Evolutionary conservation across 2,329 filamentous ascomycete species (phyloP).

Genomic region (Waltergamsia citrina): DNA sequence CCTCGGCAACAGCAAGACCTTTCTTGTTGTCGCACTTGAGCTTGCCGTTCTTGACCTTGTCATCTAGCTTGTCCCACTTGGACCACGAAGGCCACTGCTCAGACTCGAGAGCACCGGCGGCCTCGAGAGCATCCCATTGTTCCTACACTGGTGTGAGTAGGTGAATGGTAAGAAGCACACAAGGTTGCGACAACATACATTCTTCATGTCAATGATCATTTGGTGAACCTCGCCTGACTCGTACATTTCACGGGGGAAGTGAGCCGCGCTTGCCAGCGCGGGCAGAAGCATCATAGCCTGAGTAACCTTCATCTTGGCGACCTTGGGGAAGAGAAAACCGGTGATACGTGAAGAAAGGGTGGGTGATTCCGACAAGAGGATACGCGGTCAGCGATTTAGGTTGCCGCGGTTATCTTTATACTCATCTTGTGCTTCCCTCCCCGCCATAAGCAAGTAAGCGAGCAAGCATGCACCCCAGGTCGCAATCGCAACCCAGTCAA

Average conservation of each 20-base stretch:
- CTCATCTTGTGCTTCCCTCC: too few relatives aligned
- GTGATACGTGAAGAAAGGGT: too few relatives aligned
- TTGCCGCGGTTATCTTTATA: too few relatives aligned
- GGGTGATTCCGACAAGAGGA: too few relatives aligned
- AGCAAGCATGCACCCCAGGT: too few relatives aligned
- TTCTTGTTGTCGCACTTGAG: conserved; percentile 7
- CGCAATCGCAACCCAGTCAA: too few relatives aligned
- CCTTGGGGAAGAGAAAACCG: neutral
- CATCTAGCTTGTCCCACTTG: conserved; percentile 8
- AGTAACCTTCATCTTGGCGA: conserved; percentile 7
- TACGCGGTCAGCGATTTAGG: too few relatives aligned
- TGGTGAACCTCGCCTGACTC: conserved; percentile 9
- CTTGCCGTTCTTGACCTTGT: conserved; percentile 6
- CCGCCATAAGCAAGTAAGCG: too few relatives aligned
- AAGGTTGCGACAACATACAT: conserved; percentile 3
- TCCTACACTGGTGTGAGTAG: conserved; percentile 3
- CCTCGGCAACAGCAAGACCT: conserved; percentile 7
- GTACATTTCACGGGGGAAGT: conserved; percentile 7
- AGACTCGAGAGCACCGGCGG: conserved; percentile 6
- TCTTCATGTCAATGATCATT: conserved; percentile 8
- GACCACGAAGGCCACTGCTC: conserved; percentile 7
- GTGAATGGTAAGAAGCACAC: neutral
- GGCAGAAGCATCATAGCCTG: conserved; percentile 5
- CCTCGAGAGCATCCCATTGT: conserved; percentile 9
- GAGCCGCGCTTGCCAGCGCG: conserved; percentile 6